Evolutionary conservation across 202 grass and related monocot species (phyloP).

Genomic region (Brachypodium distachyon): DNA sequence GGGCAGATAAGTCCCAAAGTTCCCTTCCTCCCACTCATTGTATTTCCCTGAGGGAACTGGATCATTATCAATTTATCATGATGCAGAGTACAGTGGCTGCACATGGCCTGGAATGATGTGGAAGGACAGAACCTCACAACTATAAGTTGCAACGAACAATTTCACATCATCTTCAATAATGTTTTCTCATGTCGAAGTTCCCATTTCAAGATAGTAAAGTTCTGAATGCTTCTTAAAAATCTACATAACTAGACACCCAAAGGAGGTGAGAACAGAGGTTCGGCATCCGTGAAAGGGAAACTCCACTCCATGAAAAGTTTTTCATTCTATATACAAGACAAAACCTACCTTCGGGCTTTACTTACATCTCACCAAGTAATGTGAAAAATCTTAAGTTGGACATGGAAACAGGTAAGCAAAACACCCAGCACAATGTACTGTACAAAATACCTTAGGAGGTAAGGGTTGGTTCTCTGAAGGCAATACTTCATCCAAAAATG

Average conservation of each 20-base stretch:
- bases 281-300: neutral
- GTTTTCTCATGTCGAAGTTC: neutral
- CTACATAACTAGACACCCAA: neutral
- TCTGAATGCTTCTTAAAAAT: neutral
- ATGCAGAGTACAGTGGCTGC: neutral
- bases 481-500: conserved; percentile 71
- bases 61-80: neutral
- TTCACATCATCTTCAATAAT: neutral
- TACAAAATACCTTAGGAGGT: conserved; percentile 55
- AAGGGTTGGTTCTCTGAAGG: conserved; percentile 43
- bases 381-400: neutral
- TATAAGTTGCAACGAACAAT: neutral
- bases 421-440: neutral
- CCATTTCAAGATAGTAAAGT: neutral
- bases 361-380: neutral
- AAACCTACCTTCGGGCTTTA: neutral
- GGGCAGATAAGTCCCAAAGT: neutral
- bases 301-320: neutral
- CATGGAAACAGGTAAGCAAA: neutral
- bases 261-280: neutral
- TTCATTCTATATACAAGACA: neutral
- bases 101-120: neutral
- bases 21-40: neutral
- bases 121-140: neutral
- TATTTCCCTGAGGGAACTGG: neutral